phyloP scores from a whole-genome alignment of 225 moss, liverwort and hornwort species.

The Neckera pumila region DNA sequence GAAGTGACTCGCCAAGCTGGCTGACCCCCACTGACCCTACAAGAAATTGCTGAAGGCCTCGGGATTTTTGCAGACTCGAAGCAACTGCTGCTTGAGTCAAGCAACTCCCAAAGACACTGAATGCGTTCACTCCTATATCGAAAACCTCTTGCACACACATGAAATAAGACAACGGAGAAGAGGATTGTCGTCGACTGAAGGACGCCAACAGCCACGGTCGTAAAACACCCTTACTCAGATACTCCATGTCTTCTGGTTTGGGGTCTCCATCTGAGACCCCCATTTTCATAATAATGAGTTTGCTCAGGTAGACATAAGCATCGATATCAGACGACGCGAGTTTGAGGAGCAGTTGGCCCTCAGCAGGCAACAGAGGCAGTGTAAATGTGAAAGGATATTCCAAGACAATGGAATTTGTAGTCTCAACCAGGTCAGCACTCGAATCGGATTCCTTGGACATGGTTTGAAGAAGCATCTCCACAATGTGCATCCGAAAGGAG shows the following conservation, averaged over 20 bases:
- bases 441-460: not conserved
- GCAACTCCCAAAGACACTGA: not conserved
- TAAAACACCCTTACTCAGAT: slow-evolving; percentile 4
- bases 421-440: not conserved
- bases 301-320: slow-evolving; percentile 9
- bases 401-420: not conserved
- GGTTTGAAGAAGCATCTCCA: slow-evolving; percentile 2
- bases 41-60: slow-evolving; percentile 6
- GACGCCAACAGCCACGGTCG: slow-evolving; percentile 19
- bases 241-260: not conserved
- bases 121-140: not conserved
- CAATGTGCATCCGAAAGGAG: not conserved
- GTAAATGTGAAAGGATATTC: slow-evolving; percentile 14
- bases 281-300: slow-evolving; percentile 5
- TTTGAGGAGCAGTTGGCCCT: slow-evolving; percentile 5
- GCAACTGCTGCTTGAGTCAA: slow-evolving; percentile 22
- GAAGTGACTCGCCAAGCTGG: slow-evolving; percentile 16
- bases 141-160: slow-evolving; percentile 18
- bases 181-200: not conserved
- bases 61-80: slow-evolving; percentile 9
- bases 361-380: slow-evolving; percentile 7
- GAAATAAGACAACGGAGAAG: slow-evolving; percentile 9
- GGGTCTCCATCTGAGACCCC: not conserved
- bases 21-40: not conserved
- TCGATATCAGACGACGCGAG: slow-evolving; percentile 6